Percentiles rank a stretch among this genome's conserved stretches.
These are phyloP conservation scores for Protomyces pachydermus DNA, from an alignment of 1,139 yeast genomes.

Conservation along the genomic window DNA sequence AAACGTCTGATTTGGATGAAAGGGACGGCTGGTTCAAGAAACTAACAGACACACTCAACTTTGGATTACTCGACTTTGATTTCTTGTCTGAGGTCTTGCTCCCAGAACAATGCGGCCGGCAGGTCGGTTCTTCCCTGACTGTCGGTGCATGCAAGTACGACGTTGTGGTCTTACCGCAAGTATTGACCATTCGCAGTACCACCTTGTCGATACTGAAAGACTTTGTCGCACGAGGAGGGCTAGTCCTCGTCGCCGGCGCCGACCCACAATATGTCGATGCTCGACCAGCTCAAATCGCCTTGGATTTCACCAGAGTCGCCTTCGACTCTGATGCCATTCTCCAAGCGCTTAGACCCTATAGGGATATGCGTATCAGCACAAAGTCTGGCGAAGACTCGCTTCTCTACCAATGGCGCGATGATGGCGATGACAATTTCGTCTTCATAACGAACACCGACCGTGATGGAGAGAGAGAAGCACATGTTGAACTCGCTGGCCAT, in stretches of 20 bases:
- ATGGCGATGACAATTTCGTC: constrained; percentile 3
- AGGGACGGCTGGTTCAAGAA: constrained; percentile 17
- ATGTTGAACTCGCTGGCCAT: background rate
- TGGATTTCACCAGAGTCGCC: background rate
- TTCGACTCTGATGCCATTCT: background rate
- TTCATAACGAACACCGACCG: constrained; percentile 20
- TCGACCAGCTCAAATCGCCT: background rate
- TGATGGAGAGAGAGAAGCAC: background rate
- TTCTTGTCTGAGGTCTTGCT: constrained; percentile 12
- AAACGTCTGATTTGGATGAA: background rate
- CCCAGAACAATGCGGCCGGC: constrained; percentile 1
- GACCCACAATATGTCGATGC: constrained; percentile 16
- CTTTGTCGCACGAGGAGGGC: constrained; percentile 13
- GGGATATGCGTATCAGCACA: constrained; percentile 7
- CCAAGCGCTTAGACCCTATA: background rate
- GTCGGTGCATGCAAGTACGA: constrained; percentile 14
- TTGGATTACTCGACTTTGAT: constrained; percentile 17
- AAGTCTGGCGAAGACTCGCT: background rate
- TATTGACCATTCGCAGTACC: constrained; percentile 12
- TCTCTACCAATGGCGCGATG: constrained; percentile 21
- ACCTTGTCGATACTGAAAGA: constrained; percentile 5
- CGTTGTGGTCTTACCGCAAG: constrained; percentile 15
- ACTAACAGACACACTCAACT: constrained; percentile 10
- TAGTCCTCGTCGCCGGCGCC: constrained; percentile 14
- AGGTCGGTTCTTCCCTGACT: background rate